Base-by-base conservation (phyloP, 202 grass and related monocot genomes). In the Elaeis oleifera region DNA sequence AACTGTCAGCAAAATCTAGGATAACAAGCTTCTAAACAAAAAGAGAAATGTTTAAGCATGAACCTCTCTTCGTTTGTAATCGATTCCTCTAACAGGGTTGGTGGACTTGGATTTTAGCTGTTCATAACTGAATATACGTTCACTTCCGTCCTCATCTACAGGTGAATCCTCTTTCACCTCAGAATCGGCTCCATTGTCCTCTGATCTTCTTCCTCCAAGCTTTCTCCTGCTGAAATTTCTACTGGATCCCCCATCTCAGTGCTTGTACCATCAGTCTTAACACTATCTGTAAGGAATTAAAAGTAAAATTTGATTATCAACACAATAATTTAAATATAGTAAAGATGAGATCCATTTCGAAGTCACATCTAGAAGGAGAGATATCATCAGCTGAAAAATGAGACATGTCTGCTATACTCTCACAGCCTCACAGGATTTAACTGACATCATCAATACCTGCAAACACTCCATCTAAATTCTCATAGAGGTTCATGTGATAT, bases 31-130 rank as follows among this genome's bases (percentile, higher is more conserved):
- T 13, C 36, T 44, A 44, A 44, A 44, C 13, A 44, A 44, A 44
- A 14, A 44, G 6, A 44, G 36, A 44, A 44, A 44, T 44, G 36
- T 15, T 51, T 65, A 54, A 80, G 20, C 26, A 69, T 81, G 59
- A 76, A 96, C 91, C 91, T 96, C 91, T 96, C 91, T 88, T 50
- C 79, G 84, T 69, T 96, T 96, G 67, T 88, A 88, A 71, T 96
- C 90, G 61, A 96, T 96, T 75, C 90, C 90, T 4, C 81, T 77
- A 58, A 90, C 64, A 64, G 90, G 87, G 81, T 88, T 76, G 1
- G 69, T 85, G 44, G 90, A 96, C 53, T 75, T 90, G n/a, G 90
- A 72, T 78, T 73, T 90, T 75, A 96, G 76, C 39, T 81, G 91
- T 13, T 89, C 76, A 7, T 96, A 96, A 74, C 84, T 83, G 71